A percentile compares a stretch with the other conserved stretches of the same genome.
phyloP scores from a whole-genome alignment of 768 basidiomycete genomes.

The Mycena floridula region DNA sequence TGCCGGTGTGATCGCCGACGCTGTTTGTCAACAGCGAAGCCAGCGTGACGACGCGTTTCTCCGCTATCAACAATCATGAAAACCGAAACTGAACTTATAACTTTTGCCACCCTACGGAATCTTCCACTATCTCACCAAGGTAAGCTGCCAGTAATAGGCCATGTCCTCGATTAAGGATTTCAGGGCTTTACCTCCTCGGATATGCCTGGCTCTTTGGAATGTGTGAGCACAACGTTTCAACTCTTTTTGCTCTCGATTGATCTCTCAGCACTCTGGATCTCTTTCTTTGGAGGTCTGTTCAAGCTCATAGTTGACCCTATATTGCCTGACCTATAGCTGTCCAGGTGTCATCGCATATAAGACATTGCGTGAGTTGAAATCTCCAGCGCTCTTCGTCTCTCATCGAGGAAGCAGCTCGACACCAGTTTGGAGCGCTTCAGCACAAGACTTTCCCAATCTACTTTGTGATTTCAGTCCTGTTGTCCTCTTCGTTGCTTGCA shows the following conservation, averaged over 20 bases:
- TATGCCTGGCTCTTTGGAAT: slow-evolving; percentile 65
- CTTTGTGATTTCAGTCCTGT: slow-evolving; percentile 52
- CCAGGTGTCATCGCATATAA: slow-evolving; percentile 59
- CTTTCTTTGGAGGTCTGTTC: slow-evolving; percentile 57
- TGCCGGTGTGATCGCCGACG: too few relatives aligned
- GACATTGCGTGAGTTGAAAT: slow-evolving; percentile 49
- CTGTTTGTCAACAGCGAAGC: too few relatives aligned
- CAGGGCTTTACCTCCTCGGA: slow-evolving; percentile 44
- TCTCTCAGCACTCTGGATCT: slow-evolving; percentile 41
- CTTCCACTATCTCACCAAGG: too few relatives aligned
- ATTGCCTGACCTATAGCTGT: background rate
- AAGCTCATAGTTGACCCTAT: background rate
- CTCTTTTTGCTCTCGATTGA: background rate
- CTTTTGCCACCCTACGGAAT: too few relatives aligned
- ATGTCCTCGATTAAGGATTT: too few relatives aligned
- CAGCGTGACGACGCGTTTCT: too few relatives aligned
- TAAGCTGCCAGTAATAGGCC: too few relatives aligned
- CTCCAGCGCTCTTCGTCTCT: background rate
- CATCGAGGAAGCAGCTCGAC: slow-evolving; percentile 41
- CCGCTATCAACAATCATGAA: too few relatives aligned
- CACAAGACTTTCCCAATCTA: slow-evolving; percentile 72
- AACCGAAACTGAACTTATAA: too few relatives aligned
- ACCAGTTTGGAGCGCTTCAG: slow-evolving; percentile 70
- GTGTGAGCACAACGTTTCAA: slow-evolving; percentile 38
- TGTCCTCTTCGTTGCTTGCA: slow-evolving; percentile 49